Evolutionary conservation across 441 rosid genomes (phyloP).

Genomic region (Populus tomentosa): DNA sequence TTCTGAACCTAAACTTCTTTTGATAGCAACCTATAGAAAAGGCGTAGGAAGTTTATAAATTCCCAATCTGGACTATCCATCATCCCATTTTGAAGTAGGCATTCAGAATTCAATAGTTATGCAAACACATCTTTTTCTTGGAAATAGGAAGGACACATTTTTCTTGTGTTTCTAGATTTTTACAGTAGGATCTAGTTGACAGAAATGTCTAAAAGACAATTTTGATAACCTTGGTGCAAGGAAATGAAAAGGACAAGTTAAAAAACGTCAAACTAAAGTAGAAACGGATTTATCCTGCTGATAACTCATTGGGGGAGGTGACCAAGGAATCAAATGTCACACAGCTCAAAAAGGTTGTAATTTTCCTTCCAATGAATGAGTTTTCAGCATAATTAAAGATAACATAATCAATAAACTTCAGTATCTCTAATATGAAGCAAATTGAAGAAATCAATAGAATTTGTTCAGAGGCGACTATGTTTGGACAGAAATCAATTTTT

Average conservation of each 20-base stretch:
- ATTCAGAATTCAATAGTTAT: not conserved
- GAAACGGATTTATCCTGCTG: not conserved
- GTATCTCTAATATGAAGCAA: not conserved
- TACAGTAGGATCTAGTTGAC: not conserved
- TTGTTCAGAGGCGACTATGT: not conserved
- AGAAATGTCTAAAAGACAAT: not conserved
- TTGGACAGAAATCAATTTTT: not conserved
- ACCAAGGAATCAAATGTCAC: not conserved
- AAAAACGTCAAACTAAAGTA: too few species aligned
- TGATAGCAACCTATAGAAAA: not conserved
- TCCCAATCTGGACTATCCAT: not conserved
- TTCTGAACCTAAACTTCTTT: not conserved
- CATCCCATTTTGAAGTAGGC: not conserved
- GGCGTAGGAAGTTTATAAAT: constrained; percentile 9
- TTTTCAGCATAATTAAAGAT: not conserved
- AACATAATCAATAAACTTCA: not conserved
- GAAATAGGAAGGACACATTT: not conserved
- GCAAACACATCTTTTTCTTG: not conserved
- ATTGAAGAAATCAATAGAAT: not conserved
- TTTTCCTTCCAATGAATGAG: not conserved
- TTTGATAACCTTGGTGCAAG: not conserved
- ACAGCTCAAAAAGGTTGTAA: not conserved
- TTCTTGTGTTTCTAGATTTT: not conserved
- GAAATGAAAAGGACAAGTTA: not conserved
- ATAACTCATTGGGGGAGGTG: not conserved